A percentile compares a stretch with the other conserved stretches of the same genome.
Evolutionary conservation across 495 filamentous ascomycete species (phyloP).

Genomic region (Amphirosellinia nigrospora): DNA sequence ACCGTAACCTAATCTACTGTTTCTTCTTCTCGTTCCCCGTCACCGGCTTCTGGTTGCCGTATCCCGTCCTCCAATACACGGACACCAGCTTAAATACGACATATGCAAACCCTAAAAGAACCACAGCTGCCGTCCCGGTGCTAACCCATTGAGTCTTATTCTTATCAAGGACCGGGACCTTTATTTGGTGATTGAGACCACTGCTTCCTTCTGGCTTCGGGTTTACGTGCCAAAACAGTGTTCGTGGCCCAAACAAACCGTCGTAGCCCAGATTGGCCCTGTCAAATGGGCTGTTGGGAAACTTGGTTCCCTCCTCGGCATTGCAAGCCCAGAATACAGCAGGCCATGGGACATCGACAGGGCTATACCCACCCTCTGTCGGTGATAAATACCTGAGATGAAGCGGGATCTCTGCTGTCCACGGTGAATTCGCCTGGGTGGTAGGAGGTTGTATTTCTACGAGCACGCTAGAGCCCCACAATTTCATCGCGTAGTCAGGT

Average conservation of each 20-base stretch:
- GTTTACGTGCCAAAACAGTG: conserved; percentile 84
- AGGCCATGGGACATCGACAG: conserved; percentile 68
- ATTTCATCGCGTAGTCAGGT: conserved; percentile 75
- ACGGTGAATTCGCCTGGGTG: conserved; percentile 45
- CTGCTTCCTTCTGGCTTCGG: conserved; percentile 54
- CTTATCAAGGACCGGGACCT: conserved; percentile 78
- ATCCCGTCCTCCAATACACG: conserved; percentile 44
- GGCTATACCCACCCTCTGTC: conserved; percentile 54
- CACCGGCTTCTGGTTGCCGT: conserved; percentile 26
- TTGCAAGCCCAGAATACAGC: conserved; percentile 93
- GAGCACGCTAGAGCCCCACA: conserved; percentile 84
- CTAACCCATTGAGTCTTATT: conserved; percentile 66
- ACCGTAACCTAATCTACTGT: conserved; percentile 21
- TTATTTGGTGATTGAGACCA: conserved; percentile 62
- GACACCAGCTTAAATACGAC: conserved; percentile 68
- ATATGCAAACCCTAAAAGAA: conserved; percentile 77
- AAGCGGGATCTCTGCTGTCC: conserved; percentile 80
- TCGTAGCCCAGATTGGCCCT: conserved; percentile 85
- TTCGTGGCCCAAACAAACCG: conserved; percentile 76
- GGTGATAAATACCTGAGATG: conserved; percentile 86
- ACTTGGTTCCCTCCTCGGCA: conserved; percentile 72
- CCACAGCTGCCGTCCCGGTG: conserved; percentile 69
- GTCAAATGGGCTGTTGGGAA: conserved; percentile 86
- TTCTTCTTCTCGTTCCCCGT: conserved; percentile 37
- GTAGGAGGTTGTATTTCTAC: conserved; percentile 71